A percentile compares a stretch with the other conserved stretches of the same genome.
Conservation (phyloP, 768 basidiomycete species). For the Pleurotus cornucopiae region DNA sequence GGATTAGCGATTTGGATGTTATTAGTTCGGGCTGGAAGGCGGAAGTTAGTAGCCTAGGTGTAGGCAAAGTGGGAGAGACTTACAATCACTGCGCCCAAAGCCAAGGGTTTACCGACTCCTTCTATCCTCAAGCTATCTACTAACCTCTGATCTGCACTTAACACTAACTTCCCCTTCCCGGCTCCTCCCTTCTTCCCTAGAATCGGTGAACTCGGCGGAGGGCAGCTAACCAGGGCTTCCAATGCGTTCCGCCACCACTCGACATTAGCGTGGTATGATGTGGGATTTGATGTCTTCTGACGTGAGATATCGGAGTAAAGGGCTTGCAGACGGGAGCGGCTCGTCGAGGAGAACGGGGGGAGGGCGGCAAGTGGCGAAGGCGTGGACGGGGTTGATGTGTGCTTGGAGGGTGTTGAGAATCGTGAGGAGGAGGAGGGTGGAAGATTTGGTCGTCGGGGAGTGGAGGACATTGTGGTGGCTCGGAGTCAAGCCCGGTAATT, state of each 20-base stretch:
- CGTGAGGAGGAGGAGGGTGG: conserved; percentile 9
- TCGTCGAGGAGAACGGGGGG: conserved; percentile 43
- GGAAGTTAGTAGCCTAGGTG: conserved; percentile 3
- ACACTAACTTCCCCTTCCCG: conserved; percentile 43
- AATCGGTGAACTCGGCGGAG: too few relatives aligned
- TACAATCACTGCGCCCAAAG: conserved; percentile 70
- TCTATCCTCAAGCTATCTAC: conserved; percentile 60
- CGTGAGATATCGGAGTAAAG: conserved; percentile 86
- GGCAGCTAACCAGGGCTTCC: conserved; percentile 48
- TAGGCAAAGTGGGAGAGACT: conserved; percentile 26
- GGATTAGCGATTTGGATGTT: conserved; percentile 51
- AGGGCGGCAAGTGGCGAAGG: conserved; percentile 22
- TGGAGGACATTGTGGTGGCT: background rate
- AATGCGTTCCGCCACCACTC: conserved; percentile 84
- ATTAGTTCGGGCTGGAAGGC: conserved; percentile 38
- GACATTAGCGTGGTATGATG: conserved; percentile 74
- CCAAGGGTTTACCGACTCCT: conserved; percentile 72
- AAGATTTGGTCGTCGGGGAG: background rate
- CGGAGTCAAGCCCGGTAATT: too few relatives aligned
- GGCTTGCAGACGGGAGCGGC: conserved; percentile 60
- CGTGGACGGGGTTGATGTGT: background rate
- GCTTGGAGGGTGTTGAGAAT: background rate
- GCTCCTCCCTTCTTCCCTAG: too few relatives aligned
- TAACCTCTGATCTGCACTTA: conserved; percentile 51
- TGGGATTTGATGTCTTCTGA: conserved; percentile 81